A percentile compares a stretch with the other conserved stretches of the same genome.
Evolutionary conservation across 1,139 yeast species (phyloP).

Genomic region (Debaryomyces udenii): DNA sequence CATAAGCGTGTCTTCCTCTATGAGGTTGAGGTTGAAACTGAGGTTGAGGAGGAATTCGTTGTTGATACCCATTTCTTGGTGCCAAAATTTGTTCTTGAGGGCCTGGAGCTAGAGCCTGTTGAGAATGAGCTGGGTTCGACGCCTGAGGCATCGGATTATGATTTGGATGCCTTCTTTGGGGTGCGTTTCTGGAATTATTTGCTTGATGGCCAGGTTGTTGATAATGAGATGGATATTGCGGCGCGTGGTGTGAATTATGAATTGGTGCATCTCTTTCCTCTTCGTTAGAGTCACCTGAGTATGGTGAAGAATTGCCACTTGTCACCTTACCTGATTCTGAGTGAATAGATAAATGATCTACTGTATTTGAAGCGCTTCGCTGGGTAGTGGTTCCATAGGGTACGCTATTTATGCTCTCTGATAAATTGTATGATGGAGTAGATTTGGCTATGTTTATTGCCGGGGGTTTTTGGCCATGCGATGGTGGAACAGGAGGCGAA

Average conservation of each 20-base stretch:
- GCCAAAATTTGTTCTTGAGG: constrained; percentile 12
- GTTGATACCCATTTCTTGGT: constrained; percentile 14
- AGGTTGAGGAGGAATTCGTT: constrained; percentile 12
- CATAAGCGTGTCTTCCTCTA: constrained; percentile 12
- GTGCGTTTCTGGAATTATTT: not conserved
- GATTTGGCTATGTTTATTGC: constrained; percentile 15
- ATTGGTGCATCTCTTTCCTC: not conserved
- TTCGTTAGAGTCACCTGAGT: constrained; percentile 18
- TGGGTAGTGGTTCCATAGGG: constrained; percentile 25
- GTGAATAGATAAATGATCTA: constrained; percentile 28
- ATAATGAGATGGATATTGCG: constrained; percentile 10
- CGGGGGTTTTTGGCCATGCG: constrained; percentile 15
- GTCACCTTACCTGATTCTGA: constrained; percentile 31
- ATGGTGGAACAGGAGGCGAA: constrained; percentile 27
- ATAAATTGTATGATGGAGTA: constrained; percentile 17
- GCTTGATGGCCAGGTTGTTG: constrained; percentile 10
- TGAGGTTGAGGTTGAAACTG: constrained; percentile 12
- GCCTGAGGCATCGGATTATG: constrained; percentile 3
- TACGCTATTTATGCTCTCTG: constrained; percentile 21
- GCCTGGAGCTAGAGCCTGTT: constrained; percentile 9
- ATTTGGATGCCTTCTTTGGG: constrained; percentile 3
- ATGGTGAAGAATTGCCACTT: constrained; percentile 23
- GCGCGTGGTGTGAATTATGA: constrained; percentile 9
- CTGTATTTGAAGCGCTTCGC: constrained; percentile 15
- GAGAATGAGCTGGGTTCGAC: constrained; percentile 2